Percentiles rank a stretch among this genome's conserved stretches.
Evolutionary conservation across 2,329 filamentous ascomycete genomes (phyloP).

Genomic region (Dactylellina sp.): DNA sequence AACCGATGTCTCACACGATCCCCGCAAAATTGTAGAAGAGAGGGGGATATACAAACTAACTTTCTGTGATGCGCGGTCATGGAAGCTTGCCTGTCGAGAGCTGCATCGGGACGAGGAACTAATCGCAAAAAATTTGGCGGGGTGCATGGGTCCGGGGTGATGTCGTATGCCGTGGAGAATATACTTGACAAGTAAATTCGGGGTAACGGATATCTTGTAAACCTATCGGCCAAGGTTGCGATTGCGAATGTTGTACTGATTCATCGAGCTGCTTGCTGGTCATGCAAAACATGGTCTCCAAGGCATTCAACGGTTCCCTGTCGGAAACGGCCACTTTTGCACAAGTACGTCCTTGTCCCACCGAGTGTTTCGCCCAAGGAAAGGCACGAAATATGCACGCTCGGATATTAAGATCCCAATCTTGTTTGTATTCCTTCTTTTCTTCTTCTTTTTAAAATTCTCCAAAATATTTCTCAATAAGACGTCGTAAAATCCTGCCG

Average conservation of each 20-base stretch:
- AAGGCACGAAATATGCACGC: constrained; percentile 21
- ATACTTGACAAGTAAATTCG: constrained; percentile 15
- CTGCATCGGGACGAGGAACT: constrained; percentile 22
- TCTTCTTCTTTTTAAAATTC: not conserved
- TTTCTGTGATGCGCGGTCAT: constrained; percentile 40
- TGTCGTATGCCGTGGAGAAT: constrained; percentile 39
- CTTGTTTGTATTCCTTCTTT: constrained; percentile 23
- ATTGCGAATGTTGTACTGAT: constrained; percentile 15
- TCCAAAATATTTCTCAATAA: constrained; percentile 3
- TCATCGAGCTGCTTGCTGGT: constrained; percentile 17
- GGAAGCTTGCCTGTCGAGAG: constrained; percentile 37
- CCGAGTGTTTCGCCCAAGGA: constrained; percentile 15
- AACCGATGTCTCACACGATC: constrained; percentile 34
- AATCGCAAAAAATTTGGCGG: constrained; percentile 29
- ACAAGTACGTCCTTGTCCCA: constrained; percentile 18
- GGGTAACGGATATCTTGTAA: constrained; percentile 41
- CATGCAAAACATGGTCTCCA: constrained; percentile 7
- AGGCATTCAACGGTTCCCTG: constrained; percentile 41
- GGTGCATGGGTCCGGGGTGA: constrained; percentile 48
- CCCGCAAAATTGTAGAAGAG: constrained; percentile 19
- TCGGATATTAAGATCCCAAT: constrained; percentile 28
- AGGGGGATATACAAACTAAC: not conserved
- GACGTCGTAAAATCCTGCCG: constrained; percentile 26
- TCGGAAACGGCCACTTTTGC: constrained; percentile 50
- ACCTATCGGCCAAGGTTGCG: constrained; percentile 23